phyloP scores from a whole-genome alignment of 495 filamentous ascomycete species.

The Achaetomiella virescens region DNA sequence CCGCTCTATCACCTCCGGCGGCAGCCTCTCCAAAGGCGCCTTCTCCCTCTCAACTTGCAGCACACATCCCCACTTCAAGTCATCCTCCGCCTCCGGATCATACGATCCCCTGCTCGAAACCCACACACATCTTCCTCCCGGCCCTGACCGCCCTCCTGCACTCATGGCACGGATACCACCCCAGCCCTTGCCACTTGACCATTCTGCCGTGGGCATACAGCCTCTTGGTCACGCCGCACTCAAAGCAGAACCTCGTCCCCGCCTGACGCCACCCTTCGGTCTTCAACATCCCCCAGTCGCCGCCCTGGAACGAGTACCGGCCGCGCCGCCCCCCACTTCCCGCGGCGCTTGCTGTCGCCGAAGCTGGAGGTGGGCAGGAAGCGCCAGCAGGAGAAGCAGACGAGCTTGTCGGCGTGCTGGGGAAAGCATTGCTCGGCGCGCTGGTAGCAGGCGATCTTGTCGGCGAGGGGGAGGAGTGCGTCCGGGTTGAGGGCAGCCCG shows the following conservation, averaged over 20 bases:
- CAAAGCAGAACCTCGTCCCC: constrained; percentile 13
- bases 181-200: neutral
- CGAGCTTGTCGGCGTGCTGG: constrained; percentile 8
- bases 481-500: constrained; percentile 8
- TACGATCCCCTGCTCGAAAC: no score
- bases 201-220: neutral
- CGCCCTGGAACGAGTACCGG: no score
- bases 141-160: neutral
- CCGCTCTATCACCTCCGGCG: neutral
- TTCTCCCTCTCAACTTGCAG: neutral
- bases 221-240: constrained; percentile 6
- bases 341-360: neutral
- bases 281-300: no score
- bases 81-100: neutral
- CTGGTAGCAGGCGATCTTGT: constrained; percentile 7
- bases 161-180: constrained; percentile 4
- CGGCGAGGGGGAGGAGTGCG: neutral
- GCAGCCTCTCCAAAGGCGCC: constrained; percentile 2
- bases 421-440: constrained; percentile 6
- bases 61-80: neutral
- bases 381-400: constrained; percentile 14
- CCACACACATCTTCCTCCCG: neutral
- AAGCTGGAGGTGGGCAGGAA: neutral
- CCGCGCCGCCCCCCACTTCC: neutral
- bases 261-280: neutral